Conservation (phyloP, 441 rosid species). For the Syzygium syzygioides region DNA sequence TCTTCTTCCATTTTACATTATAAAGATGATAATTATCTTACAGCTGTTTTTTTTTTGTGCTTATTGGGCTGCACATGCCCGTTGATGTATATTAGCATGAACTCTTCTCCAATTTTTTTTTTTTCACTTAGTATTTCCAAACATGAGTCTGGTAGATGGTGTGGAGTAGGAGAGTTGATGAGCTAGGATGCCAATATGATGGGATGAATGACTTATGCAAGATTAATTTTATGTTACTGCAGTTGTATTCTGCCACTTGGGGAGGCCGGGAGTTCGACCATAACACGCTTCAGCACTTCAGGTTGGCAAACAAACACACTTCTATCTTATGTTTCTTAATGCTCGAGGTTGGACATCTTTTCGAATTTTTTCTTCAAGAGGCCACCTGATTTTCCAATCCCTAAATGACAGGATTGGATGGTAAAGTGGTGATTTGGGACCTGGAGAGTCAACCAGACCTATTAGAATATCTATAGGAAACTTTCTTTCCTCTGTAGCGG, state of each 20-base stretch:
- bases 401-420: constrained; percentile 68
- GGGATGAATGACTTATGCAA: not conserved
- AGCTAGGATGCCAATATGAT: not conserved
- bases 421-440: constrained; percentile 85
- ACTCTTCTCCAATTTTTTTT: not conserved
- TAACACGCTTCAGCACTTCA: constrained; percentile 86
- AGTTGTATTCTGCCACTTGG: constrained; percentile 64
- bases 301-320: constrained; percentile 33
- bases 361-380: not conserved
- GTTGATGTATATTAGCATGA: not conserved
- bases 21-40: not conserved
- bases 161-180: not conserved
- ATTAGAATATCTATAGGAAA: constrained; percentile 27
- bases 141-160: not conserved
- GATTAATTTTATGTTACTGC: constrained; percentile 19
- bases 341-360: not conserved
- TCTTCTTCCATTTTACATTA: not conserved
- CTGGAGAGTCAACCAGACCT: constrained; percentile 64
- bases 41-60: no score
- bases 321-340: not conserved
- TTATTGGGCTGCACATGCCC: not conserved
- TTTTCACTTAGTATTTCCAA: not conserved
- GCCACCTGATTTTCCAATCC: not conserved
- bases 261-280: constrained; percentile 34
- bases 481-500: not conserved